Conservation (phyloP, 345 rosid species). For the Populus ilicifolia region DNA sequence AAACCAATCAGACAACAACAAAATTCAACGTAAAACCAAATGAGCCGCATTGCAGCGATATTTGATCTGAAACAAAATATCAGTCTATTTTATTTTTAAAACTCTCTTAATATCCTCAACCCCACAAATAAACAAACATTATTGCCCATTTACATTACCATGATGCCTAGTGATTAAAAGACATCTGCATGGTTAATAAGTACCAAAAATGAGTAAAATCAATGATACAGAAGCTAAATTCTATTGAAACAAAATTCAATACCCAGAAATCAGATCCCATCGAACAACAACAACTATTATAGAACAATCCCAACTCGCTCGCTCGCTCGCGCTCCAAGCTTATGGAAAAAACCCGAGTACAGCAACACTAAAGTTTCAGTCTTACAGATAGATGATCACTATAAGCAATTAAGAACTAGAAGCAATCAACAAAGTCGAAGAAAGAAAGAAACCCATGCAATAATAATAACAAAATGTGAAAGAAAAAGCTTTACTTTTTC, state of each 20-base stretch:
- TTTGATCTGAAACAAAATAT: not conserved
- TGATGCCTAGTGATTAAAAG: not conserved
- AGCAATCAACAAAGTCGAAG: not conserved
- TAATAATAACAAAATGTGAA: not conserved
- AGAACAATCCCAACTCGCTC: not conserved
- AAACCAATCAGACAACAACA: too few species aligned
- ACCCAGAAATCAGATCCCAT: constrained; percentile 15
- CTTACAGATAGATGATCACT: not conserved
- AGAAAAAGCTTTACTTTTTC: constrained; percentile 53
- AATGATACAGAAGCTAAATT: not conserved
- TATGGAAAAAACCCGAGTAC: too few species aligned
- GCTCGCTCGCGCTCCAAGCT: not conserved
- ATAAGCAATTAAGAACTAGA: not conserved
- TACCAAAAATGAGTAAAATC: not conserved
- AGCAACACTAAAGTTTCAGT: not conserved
- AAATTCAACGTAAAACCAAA: too few species aligned
- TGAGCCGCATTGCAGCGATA: not conserved
- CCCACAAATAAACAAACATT: not conserved
- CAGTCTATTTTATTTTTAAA: not conserved
- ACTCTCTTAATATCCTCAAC: too few species aligned
- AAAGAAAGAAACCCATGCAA: not conserved
- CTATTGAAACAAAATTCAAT: not conserved
- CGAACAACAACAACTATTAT: not conserved
- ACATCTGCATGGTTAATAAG: not conserved
- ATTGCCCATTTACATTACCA: not conserved